Base-by-base conservation (phyloP, 495 filamentous ascomycete species). In the Echria macrotheca region DNA sequence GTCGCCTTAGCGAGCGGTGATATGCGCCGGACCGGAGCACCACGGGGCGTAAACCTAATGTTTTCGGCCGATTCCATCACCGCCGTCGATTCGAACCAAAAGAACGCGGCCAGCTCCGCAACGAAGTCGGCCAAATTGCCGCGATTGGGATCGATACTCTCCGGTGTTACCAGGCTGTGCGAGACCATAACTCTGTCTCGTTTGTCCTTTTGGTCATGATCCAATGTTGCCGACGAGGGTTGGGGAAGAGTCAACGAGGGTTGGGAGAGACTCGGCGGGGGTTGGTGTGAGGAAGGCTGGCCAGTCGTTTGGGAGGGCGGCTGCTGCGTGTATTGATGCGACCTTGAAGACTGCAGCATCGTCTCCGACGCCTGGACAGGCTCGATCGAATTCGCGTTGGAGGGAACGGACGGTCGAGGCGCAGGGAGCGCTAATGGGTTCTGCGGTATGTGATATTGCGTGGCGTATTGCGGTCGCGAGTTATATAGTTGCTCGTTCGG, bases 41-140 rank as follows among this genome's bases (percentile, higher is more conserved):
- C 50, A 19, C 69, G 55, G 31, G 69, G 58, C 15, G 74, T 61
- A 5, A 69, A 63, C n/a, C 68, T 68, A 11, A 80, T 72, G 17
- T 85, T 79, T 63, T 91, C 87, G 37, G 93, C 84, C 42, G 73
- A 69, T 49, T 82, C 78, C 12, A 96, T 70, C 33, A 85, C 84
- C 14, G 83, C 72, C 5, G 85, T 83, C n/a, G 83, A 85, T 64
- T 97, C 94, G 60, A 97, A 99, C 94, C 94, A 99, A 71, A 99
- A 96, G 23, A 99, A 74, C 57, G 91, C 96, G 1, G 93, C 95
- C 68, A 96, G 85, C 86, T 97, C 80, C 25, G 88, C 86, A 33
- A 87, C 86, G 63, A 95, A 91, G 53, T 91, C 86, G 2, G 86
- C 77, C 57, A 95, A 57, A 60, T 73, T 89, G 3, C 85, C 84